Conservation (phyloP, 179 eudicot species). For the Silene coronaria region DNA sequence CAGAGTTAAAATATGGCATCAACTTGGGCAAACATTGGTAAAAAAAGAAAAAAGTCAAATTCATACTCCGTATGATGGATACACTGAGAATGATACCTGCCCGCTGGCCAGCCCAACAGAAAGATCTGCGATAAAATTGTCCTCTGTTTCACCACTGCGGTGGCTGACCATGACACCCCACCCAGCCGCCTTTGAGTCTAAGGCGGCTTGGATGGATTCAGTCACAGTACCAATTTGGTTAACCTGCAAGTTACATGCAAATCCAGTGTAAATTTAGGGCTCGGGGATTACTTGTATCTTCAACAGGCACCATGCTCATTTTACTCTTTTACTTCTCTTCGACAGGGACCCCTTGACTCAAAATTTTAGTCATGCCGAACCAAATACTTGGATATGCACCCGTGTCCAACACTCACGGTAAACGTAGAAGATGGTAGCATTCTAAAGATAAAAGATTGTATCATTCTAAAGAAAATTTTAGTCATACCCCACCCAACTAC, state of each 20-base stretch:
- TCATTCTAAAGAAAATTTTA: too few relatives aligned
- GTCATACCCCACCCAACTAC: too few relatives aligned
- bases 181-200: constrained; percentile 97
- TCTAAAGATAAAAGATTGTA: too few relatives aligned
- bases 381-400: too few relatives aligned
- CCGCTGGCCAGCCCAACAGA: constrained; percentile 98
- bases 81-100: constrained; percentile 45
- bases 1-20: constrained; percentile 14
- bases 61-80: background rate
- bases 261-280: background rate
- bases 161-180: constrained; percentile 99
- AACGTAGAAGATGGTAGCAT: too few relatives aligned
- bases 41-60: background rate
- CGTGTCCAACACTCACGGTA: too few relatives aligned
- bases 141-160: constrained; percentile 99
- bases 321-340: too few relatives aligned
- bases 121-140: constrained; percentile 94
- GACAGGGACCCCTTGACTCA: too few relatives aligned
- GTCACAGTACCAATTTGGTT: constrained; percentile 93
- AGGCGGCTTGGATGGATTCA: constrained; percentile 88
- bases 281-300: too few relatives aligned
- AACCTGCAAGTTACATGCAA: constrained; percentile 43
- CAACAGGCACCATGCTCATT: too few relatives aligned
- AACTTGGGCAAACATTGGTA: background rate
- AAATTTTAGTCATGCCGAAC: too few relatives aligned